A percentile compares a stretch with the other conserved stretches of the same genome.
These are phyloP conservation scores for Ogataea minuta DNA, from an alignment of 805 yeast genomes.

Conservation along the genomic window DNA sequence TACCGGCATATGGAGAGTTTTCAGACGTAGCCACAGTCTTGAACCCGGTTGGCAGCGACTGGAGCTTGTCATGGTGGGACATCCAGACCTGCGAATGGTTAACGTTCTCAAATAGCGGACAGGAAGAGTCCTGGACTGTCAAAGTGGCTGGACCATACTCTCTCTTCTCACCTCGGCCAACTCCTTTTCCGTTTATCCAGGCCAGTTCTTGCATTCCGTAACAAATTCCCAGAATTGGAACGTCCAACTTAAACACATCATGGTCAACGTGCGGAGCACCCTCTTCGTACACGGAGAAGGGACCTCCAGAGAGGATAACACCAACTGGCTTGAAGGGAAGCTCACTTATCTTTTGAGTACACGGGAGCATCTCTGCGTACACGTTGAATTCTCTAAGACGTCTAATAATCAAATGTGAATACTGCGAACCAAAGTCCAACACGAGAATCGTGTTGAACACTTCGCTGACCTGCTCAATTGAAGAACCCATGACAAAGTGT, in stretches of 20 bases:
- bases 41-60: slow-evolving; percentile 85
- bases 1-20: slow-evolving; percentile 95
- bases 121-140: slow-evolving; percentile 68
- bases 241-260: slow-evolving; percentile 83
- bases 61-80: slow-evolving; percentile 98
- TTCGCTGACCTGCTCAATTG: slow-evolving; percentile 62
- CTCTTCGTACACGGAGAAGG: slow-evolving; percentile 93
- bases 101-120: slow-evolving; percentile 81
- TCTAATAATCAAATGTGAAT: slow-evolving; percentile 94
- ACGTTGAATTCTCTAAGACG: slow-evolving; percentile 97
- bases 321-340: slow-evolving; percentile 95
- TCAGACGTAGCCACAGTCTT: slow-evolving; percentile 85
- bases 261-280: slow-evolving; percentile 98
- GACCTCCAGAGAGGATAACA: slow-evolving; percentile 94
- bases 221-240: slow-evolving; percentile 96
- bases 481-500: slow-evolving; percentile 4
- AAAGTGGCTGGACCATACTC: slow-evolving; percentile 97
- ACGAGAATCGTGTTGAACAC: slow-evolving; percentile 96
- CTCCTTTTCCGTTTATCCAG: slow-evolving; percentile 94
- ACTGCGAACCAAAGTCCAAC: slow-evolving; percentile 97
- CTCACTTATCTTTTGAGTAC: slow-evolving; percentile 95
- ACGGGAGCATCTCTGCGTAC: slow-evolving; percentile 98
- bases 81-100: slow-evolving; percentile 98
- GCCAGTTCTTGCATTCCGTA: slow-evolving; percentile 99
- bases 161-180: slow-evolving; percentile 93